Evolutionary conservation across 352 stramenopile species (phyloP).

Genomic region (Globisporangium spiculum): DNA sequence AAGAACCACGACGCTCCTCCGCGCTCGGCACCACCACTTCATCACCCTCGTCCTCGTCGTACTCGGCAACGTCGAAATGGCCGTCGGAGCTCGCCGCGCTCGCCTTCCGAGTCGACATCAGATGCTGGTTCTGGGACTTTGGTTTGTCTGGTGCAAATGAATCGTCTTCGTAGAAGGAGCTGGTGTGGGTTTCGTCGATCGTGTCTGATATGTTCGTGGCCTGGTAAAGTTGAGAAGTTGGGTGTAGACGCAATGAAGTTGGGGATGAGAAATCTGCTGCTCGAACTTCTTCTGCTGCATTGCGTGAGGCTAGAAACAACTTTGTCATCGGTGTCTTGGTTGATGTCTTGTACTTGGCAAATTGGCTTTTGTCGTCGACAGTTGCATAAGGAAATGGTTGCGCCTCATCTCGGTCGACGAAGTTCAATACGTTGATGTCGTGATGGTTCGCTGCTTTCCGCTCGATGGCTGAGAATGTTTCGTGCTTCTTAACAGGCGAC

Average conservation of each 20-base stretch:
- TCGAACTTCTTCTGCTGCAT: background rate
- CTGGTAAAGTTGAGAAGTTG: background rate
- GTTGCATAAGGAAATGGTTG: background rate
- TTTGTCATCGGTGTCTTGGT: constrained; percentile 7
- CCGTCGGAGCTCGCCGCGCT: background rate
- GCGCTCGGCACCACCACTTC: background rate
- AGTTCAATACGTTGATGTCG: background rate
- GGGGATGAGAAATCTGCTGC: background rate
- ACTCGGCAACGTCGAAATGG: background rate
- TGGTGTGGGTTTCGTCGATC: background rate
- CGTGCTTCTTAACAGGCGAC: constrained; percentile 10
- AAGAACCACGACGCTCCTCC: constrained; percentile 5
- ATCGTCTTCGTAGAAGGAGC: background rate
- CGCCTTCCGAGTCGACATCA: background rate
- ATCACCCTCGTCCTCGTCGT: background rate
- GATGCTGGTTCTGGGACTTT: background rate
- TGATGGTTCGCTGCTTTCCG: background rate
- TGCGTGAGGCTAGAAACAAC: background rate
- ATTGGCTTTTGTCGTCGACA: background rate
- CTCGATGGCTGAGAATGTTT: background rate
- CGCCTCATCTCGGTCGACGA: background rate
- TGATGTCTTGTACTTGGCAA: background rate
- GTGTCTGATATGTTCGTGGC: background rate
- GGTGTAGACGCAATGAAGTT: background rate
- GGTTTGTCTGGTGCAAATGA: too few relatives aligned